A percentile compares a stretch with the other conserved stretches of the same genome.
Conservation (phyloP, 2,329 filamentous ascomycete genomes). For the Beauveria sp. region DNA sequence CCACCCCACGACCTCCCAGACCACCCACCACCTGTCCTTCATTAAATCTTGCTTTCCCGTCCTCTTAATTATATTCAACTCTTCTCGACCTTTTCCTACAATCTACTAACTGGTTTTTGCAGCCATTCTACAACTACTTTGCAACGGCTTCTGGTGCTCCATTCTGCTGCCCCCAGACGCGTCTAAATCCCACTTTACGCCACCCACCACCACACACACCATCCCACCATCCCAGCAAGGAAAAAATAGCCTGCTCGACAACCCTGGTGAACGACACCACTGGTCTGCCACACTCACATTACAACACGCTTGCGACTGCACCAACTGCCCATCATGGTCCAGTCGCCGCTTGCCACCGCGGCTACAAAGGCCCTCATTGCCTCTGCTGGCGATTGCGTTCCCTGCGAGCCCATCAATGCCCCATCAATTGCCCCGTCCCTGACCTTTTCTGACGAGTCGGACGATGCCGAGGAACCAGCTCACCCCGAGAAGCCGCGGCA, state of each 20-base stretch:
- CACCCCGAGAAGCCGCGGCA: slow-evolving; percentile 38
- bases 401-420: slow-evolving; percentile 33
- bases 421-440: slow-evolving; percentile 52
- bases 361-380: slow-evolving; percentile 33
- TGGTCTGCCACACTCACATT: not conserved
- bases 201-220: slow-evolving; percentile 6
- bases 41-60: not conserved
- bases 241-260: slow-evolving; percentile 1
- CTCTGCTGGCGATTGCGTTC: slow-evolving; percentile 33
- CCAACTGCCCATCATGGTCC: slow-evolving; percentile 22
- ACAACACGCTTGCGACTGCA: not conserved
- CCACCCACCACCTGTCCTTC: not conserved
- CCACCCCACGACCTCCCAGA: not conserved
- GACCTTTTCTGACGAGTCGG: slow-evolving; percentile 56
- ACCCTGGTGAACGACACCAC: not conserved
- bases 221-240: not conserved
- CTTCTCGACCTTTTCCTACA: not conserved
- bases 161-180: not conserved
- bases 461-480: slow-evolving; percentile 46
- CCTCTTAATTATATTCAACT: not conserved
- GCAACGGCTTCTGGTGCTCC: not conserved
- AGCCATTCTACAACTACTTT: not conserved
- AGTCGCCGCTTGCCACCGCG: slow-evolving; percentile 16
- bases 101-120: not conserved
- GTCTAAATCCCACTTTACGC: slow-evolving; percentile 9